Evolutionary conservation across 2,329 filamentous ascomycete genomes (phyloP).

Genomic region (Cladosporium colombiae): DNA sequence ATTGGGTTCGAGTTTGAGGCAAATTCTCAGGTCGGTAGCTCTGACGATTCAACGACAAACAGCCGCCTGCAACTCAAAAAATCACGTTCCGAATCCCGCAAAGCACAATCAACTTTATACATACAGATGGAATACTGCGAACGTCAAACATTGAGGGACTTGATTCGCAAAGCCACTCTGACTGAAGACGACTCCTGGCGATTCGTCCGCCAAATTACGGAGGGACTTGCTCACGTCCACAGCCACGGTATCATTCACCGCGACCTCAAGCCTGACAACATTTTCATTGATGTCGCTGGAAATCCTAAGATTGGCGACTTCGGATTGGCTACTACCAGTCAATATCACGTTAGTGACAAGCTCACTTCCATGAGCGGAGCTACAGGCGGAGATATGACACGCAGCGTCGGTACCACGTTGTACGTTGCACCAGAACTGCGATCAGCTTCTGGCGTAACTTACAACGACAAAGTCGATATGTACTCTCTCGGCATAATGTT

Average conservation of each 20-base stretch:
- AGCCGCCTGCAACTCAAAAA: constrained; percentile 36
- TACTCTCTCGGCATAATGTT: constrained; percentile 97
- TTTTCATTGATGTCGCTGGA: constrained; percentile 88
- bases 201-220: constrained; percentile 84
- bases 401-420: constrained; percentile 73
- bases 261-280: constrained; percentile 94
- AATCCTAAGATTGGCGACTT: constrained; percentile 98
- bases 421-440: constrained; percentile 93
- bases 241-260: constrained; percentile 89
- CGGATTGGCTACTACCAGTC: constrained; percentile 86
- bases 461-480: constrained; percentile 97
- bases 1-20: background rate
- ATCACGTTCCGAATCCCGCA: constrained; percentile 49
- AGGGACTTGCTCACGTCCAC: constrained; percentile 89
- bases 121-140: constrained; percentile 99
- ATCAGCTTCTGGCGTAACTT: constrained; percentile 71
- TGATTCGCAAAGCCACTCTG: constrained; percentile 73
- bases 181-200: constrained; percentile 83
- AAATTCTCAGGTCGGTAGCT: background rate
- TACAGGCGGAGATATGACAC: constrained; percentile 63
- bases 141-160: constrained; percentile 83
- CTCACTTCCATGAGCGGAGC: constrained; percentile 36
- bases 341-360: constrained; percentile 65
- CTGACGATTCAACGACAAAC: constrained; percentile 6
- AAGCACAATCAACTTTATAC: constrained; percentile 75